Conservation (phyloP, 148 eudicot genomes). For the Rhododendron kiyosumense region DNA sequence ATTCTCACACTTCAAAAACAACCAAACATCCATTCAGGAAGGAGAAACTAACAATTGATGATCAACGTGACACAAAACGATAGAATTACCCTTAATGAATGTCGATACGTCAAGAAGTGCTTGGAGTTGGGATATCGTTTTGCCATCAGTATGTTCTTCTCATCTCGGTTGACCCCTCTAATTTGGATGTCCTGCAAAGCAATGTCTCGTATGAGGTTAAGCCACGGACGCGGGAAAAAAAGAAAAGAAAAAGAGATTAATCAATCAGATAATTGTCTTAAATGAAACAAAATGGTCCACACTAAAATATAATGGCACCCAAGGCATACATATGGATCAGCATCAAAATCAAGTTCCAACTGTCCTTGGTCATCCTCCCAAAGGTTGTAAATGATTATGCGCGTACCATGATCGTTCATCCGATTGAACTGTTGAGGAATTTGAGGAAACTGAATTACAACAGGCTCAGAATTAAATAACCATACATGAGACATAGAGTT, state of each 20-base stretch:
- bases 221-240: background rate
- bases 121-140: slow-evolving; percentile 60
- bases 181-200: slow-evolving; percentile 79
- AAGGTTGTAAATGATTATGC: slow-evolving; percentile 79
- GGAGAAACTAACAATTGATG: background rate
- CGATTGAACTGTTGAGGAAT: slow-evolving; percentile 46
- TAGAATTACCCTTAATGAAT: slow-evolving; percentile 72
- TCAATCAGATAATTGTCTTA: background rate
- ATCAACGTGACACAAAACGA: background rate
- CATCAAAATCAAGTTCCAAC: slow-evolving; percentile 73
- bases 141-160: slow-evolving; percentile 76
- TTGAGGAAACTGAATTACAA: background rate
- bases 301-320: background rate
- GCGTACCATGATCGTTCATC: slow-evolving; percentile 80
- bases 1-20: background rate
- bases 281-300: slow-evolving; percentile 1
- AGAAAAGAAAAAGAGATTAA: background rate
- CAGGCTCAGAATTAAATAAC: background rate
- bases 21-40: background rate
- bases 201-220: background rate
- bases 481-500: background rate
- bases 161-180: slow-evolving; percentile 84
- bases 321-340: slow-evolving; percentile 65
- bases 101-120: slow-evolving; percentile 83
- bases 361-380: slow-evolving; percentile 96